phyloP scores from a whole-genome alignment of 2,329 filamentous ascomycete genomes.

The Epichloe aotearoae region DNA sequence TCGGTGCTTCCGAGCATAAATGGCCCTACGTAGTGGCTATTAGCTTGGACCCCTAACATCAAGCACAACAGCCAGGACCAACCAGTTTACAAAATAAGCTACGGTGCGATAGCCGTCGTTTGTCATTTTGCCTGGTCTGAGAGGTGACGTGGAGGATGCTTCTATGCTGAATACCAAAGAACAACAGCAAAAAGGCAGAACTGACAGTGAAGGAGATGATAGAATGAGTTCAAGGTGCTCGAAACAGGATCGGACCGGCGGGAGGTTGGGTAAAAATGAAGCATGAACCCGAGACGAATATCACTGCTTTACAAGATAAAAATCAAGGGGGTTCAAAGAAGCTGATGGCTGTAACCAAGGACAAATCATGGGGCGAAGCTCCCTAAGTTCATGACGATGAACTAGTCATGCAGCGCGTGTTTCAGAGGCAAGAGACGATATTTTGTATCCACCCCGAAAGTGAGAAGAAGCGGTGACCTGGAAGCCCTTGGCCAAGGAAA shows the following conservation, averaged over 20 bases:
- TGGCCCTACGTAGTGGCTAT: constrained; percentile 39
- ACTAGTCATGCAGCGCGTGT: background rate
- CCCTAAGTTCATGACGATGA: background rate
- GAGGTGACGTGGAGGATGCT: background rate
- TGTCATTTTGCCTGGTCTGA: constrained; percentile 3
- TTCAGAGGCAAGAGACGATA: background rate
- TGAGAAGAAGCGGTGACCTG: too few species aligned
- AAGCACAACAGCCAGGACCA: constrained; percentile 5
- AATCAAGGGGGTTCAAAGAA: background rate
- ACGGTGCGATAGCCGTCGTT: constrained; percentile 47
- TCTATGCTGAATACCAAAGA: background rate
- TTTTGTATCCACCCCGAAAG: background rate
- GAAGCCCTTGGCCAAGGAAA: background rate
- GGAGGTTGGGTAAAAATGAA: background rate
- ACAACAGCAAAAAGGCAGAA: background rate
- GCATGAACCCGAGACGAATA: background rate
- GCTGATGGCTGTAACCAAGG: background rate
- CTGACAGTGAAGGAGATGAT: background rate
- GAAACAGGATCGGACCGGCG: too few species aligned
- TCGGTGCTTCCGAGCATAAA: constrained; percentile 75
- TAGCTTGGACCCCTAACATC: background rate
- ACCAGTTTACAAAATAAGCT: constrained; percentile 63
- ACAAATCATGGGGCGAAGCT: background rate
- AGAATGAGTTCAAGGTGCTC: background rate
- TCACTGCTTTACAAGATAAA: background rate